Conservation (phyloP, 1,139 yeast genomes). For the Candida gigantensis region DNA sequence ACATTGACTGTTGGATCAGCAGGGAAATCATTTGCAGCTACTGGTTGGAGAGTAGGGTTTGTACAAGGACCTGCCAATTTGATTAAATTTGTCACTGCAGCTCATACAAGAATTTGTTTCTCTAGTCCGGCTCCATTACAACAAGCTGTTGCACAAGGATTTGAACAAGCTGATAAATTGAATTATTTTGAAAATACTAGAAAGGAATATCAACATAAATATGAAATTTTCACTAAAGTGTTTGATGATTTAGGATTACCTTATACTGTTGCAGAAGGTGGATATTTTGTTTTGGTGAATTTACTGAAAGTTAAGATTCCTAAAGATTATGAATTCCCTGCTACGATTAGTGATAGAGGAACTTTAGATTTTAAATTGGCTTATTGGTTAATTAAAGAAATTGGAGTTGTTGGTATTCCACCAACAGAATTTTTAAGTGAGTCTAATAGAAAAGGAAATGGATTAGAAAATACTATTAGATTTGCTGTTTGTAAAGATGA, state of each 20-base stretch:
- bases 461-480: slow-evolving; percentile 82
- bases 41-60: slow-evolving; percentile 99
- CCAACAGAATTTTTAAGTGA: slow-evolving; percentile 85
- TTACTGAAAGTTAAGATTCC: slow-evolving; percentile 83
- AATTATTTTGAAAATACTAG: slow-evolving; percentile 73
- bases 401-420: slow-evolving; percentile 95
- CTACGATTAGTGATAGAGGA: slow-evolving; percentile 56
- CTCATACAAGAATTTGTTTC: slow-evolving; percentile 91
- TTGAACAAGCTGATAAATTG: slow-evolving; percentile 58
- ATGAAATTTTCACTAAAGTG: slow-evolving; percentile 65
- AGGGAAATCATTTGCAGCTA: slow-evolving; percentile 95
- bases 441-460: slow-evolving; percentile 60
- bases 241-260: slow-evolving; percentile 88
- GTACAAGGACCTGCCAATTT: slow-evolving; percentile 83
- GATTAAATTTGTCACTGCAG: slow-evolving; percentile 78
- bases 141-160: slow-evolving; percentile 83
- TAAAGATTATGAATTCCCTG: slow-evolving; percentile 67
- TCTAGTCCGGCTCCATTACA: slow-evolving; percentile 92
- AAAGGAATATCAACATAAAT: slow-evolving; percentile 66
- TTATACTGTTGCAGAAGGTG: slow-evolving; percentile 88
- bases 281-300: slow-evolving; percentile 87
- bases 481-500: slow-evolving; percentile 97
- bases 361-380: slow-evolving; percentile 88
- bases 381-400: slow-evolving; percentile 87
- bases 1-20: slow-evolving; percentile 95